Conservation (phyloP, 805 yeast genomes). For the Ogataea salicorniae region DNA sequence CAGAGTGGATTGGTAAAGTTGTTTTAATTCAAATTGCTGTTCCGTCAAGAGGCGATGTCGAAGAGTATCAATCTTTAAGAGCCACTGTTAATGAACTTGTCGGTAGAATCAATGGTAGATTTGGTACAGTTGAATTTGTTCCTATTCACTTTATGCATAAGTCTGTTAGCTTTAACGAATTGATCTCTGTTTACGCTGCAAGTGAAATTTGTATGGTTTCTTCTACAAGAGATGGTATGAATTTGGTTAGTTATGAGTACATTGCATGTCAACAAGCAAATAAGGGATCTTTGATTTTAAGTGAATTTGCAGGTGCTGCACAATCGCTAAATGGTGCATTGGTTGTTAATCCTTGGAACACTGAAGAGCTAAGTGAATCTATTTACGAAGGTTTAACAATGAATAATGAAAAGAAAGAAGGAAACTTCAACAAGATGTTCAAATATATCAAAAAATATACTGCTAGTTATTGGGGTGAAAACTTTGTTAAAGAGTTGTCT, state of each 20-base stretch:
- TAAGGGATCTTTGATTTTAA: constrained; percentile 80
- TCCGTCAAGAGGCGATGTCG: constrained; percentile 96
- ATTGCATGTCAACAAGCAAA: constrained; percentile 85
- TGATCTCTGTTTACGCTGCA: constrained; percentile 78
- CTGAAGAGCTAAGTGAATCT: constrained; percentile 85
- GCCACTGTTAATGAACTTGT: constrained; percentile 94
- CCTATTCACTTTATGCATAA: constrained; percentile 97
- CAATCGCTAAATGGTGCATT: constrained; percentile 93
- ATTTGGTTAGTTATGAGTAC: constrained; percentile 91
- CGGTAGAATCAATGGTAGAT: constrained; percentile 93
- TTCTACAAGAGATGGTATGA: constrained; percentile 98
- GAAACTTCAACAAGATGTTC: constrained; percentile 80
- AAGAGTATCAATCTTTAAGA: constrained; percentile 90
- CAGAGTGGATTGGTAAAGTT: constrained; percentile 98
- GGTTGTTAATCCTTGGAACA: constrained; percentile 97
- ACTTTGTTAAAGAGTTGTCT: constrained; percentile 78
- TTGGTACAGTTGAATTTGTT: constrained; percentile 95
- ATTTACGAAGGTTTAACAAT: constrained; percentile 82
- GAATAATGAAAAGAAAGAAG: constrained; percentile 71
- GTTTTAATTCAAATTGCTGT: constrained; percentile 95
- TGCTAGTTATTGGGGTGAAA: constrained; percentile 95
- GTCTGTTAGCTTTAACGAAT: constrained; percentile 84
- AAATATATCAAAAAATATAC: constrained; percentile 89
- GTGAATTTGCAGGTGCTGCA: constrained; percentile 99
- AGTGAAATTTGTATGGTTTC: constrained; percentile 91